A percentile compares a stretch with the other conserved stretches of the same genome.
phyloP scores from a whole-genome alignment of 164 flowering plant species.

The Tinospora cordifolia region DNA sequence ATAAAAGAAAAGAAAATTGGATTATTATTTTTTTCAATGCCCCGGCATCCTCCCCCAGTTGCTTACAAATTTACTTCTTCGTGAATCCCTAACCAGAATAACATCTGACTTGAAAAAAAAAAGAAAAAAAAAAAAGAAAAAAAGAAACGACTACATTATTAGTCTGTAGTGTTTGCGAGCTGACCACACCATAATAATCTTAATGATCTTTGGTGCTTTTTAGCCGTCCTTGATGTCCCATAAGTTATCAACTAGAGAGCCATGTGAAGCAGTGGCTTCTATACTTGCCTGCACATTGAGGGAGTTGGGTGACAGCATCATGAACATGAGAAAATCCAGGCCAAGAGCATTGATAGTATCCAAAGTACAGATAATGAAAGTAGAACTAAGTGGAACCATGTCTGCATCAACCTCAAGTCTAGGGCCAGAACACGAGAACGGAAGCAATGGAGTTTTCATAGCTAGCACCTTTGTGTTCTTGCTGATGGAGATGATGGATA shows the following conservation, averaged over 20 bases:
- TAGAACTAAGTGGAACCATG: conserved; percentile 24
- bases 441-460: conserved; percentile 27
- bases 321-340: conserved; percentile 32
- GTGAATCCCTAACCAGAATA: too few relatives aligned
- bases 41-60: too few relatives aligned
- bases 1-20: too few relatives aligned
- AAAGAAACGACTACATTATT: too few relatives aligned
- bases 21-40: too few relatives aligned
- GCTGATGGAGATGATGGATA: conserved; percentile 42
- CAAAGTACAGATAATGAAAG: conserved; percentile 30
- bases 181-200: neutral
- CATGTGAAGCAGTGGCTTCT: conserved; percentile 34
- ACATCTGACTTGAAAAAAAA: too few relatives aligned
- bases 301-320: conserved; percentile 51
- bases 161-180: neutral
- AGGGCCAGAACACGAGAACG: conserved; percentile 7
- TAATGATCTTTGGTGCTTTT: neutral
- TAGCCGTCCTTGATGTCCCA: conserved; percentile 21
- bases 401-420: conserved; percentile 14
- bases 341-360: conserved; percentile 15
- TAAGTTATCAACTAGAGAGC: conserved; percentile 35
- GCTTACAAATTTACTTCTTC: too few relatives aligned
- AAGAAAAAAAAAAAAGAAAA: too few relatives aligned
- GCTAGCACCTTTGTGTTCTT: conserved; percentile 38
- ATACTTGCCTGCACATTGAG: conserved; percentile 31